Percentiles rank a stretch among this genome's conserved stretches.
These are phyloP conservation scores for Paraphaeosphaeria sporulosa DNA, from an alignment of 2,329 filamentous ascomycete species.

Conservation along the genomic window DNA sequence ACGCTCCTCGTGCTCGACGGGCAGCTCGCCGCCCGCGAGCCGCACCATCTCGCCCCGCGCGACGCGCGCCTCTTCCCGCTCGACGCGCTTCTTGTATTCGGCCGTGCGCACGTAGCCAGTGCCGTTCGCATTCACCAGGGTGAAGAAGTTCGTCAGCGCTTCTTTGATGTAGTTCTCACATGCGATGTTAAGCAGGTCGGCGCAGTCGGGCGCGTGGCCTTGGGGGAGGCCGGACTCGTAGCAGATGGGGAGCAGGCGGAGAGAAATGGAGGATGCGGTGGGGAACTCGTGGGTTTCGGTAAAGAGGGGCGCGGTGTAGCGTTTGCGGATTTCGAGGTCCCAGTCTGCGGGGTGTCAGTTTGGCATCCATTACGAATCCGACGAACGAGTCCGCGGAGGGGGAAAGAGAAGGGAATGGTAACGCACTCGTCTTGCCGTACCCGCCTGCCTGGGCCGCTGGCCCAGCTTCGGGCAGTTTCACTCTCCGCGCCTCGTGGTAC, in stretches of 20 bases:
- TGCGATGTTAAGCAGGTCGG: conserved; percentile 67
- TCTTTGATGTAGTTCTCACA: conserved; percentile 71
- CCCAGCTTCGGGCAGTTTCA: conserved; percentile 65
- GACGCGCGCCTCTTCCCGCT: conserved; percentile 76
- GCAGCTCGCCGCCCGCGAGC: conserved; percentile 79
- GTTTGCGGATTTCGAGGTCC: conserved; percentile 71
- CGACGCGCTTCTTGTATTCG: conserved; percentile 77
- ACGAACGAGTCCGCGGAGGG: background rate
- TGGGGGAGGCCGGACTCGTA: conserved; percentile 68
- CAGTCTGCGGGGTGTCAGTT: conserved; percentile 52
- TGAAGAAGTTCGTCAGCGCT: conserved; percentile 62
- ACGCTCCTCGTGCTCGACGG: conserved; percentile 80
- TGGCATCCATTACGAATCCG: no score
- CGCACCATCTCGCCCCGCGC: conserved; percentile 76
- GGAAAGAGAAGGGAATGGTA: background rate
- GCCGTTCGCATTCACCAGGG: conserved; percentile 63
- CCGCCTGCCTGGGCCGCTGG: conserved; percentile 72
- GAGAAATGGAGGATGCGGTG: conserved; percentile 62
- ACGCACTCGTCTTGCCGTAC: conserved; percentile 80
- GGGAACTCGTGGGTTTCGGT: conserved; percentile 70
- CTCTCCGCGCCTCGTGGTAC: conserved; percentile 48
- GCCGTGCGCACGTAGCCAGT: conserved; percentile 73
- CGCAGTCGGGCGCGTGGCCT: conserved; percentile 61
- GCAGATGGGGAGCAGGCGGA: conserved; percentile 70
- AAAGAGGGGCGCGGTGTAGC: conserved; percentile 68